Evolutionary conservation across 768 basidiomycete species (phyloP).

Genomic region (Rhizopogon salebrosus): DNA sequence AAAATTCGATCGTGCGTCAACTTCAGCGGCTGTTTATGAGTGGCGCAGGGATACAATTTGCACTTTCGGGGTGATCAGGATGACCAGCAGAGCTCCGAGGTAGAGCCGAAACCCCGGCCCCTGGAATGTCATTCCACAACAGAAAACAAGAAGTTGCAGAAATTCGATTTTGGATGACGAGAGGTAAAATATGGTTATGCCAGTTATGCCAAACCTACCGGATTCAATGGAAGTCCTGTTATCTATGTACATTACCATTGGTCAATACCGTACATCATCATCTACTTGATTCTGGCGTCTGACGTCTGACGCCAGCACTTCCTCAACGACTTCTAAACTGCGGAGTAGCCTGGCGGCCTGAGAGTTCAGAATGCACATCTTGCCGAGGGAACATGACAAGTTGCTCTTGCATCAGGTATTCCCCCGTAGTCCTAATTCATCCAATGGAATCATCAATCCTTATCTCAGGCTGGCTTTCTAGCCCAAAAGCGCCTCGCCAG

Average conservation of each 20-base stretch:
- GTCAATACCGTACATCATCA: no score
- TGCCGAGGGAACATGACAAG: constrained; percentile 73
- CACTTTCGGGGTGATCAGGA: no score
- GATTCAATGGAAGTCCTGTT: no score
- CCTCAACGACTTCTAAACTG: neutral
- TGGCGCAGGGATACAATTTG: neutral
- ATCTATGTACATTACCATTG: no score
- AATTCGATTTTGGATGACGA: no score
- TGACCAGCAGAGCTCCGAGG: no score
- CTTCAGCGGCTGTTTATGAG: neutral
- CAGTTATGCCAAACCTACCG: no score
- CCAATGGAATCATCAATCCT: neutral
- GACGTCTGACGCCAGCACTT: no score
- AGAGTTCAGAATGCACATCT: constrained; percentile 50
- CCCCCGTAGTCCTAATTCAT: neutral
- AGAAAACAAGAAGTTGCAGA: no score
- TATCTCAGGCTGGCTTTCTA: constrained; percentile 68
- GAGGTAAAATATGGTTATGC: no score
- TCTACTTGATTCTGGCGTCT: no score
- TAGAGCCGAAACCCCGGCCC: neutral
- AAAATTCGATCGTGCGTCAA: neutral
- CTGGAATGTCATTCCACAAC: no score
- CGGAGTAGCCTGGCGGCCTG: neutral
- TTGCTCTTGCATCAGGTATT: constrained; percentile 66
- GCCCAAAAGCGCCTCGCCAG: constrained; percentile 94